Conservation (phyloP, 164 flowering plant genomes). For the Dillenia turbinata region DNA sequence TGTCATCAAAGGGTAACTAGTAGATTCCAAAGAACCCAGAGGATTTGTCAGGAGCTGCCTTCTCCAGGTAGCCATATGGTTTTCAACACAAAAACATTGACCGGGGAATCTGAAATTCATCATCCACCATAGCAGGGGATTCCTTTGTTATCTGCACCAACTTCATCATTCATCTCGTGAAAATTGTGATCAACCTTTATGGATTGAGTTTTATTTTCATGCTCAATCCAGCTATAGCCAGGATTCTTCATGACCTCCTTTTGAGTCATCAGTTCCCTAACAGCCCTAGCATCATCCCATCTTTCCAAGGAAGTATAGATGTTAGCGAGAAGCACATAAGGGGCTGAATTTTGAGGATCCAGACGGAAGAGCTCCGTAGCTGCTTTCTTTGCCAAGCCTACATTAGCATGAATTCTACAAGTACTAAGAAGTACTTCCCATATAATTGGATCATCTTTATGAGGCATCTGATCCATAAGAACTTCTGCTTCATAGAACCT, state of each 20-base stretch:
- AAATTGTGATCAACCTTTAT: conserved; percentile 26
- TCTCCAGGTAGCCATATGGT: too few species aligned
- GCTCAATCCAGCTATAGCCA: conserved; percentile 59
- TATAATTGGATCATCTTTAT: conserved; percentile 60
- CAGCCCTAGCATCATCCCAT: conserved; percentile 69
- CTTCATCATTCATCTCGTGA: conserved; percentile 7
- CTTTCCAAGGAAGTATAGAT: conserved; percentile 68
- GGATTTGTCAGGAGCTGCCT: too few species aligned
- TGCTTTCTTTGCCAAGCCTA: conserved; percentile 59
- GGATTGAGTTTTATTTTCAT: conserved; percentile 21
- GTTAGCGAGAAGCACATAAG: conserved; percentile 71
- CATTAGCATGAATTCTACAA: conserved; percentile 69
- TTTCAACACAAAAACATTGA: too few species aligned
- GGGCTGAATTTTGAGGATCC: conserved; percentile 57
- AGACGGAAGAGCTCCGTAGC: conserved; percentile 63
- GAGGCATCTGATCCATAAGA: conserved; percentile 51
- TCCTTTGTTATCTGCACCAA: conserved; percentile 3
- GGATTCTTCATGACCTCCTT: conserved; percentile 49
- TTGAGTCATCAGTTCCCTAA: conserved; percentile 48
- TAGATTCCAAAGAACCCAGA: too few species aligned
- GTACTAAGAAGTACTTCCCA: conserved; percentile 89
- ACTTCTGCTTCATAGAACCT: conserved; percentile 61
- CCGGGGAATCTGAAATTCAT: too few species aligned
- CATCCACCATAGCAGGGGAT: background rate
- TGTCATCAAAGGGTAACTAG: too few species aligned